Conservation (phyloP, 176 grass and related monocot species). For the Oryza rufipogon region DNA sequence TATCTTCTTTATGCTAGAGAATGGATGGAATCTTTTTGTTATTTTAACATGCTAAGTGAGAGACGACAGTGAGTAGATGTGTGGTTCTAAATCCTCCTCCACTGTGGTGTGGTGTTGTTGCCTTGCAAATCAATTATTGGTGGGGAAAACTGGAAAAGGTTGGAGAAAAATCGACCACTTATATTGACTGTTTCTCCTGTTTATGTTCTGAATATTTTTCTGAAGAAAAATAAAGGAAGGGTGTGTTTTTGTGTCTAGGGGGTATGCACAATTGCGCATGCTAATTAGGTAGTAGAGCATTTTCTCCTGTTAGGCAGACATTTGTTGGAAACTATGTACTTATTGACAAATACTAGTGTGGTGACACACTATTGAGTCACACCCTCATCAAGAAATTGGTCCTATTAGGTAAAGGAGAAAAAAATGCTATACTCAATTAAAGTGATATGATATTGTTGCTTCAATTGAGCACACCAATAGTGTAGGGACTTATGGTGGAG, state of each 20-base stretch:
- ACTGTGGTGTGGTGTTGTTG: neutral
- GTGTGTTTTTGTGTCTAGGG: constrained; percentile 10
- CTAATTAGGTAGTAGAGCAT: constrained; percentile 46
- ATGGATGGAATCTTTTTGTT: constrained; percentile 39
- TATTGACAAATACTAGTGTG: constrained; percentile 15
- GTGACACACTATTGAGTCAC: constrained; percentile 16
- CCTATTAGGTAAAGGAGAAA: constrained; percentile 12
- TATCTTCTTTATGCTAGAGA: constrained; percentile 38
- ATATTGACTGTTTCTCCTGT: constrained; percentile 31
- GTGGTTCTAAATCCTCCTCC: constrained; percentile 36
- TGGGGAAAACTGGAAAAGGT: constrained; percentile 7
- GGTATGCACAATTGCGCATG: constrained; percentile 15
- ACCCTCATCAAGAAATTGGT: neutral
- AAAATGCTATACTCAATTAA: neutral
- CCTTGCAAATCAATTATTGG: constrained; percentile 55
- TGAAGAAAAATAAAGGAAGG: neutral
- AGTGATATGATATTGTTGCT: neutral
- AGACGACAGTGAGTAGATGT: constrained; percentile 17
- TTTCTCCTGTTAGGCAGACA: constrained; percentile 47
- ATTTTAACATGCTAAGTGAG: constrained; percentile 37
- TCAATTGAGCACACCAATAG: constrained; percentile 15
- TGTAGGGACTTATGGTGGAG: neutral
- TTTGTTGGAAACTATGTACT: constrained; percentile 38
- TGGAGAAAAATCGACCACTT: constrained; percentile 31
- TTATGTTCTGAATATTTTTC: neutral